Conservation (phyloP, 805 yeast genomes). For the Candida alai region DNA sequence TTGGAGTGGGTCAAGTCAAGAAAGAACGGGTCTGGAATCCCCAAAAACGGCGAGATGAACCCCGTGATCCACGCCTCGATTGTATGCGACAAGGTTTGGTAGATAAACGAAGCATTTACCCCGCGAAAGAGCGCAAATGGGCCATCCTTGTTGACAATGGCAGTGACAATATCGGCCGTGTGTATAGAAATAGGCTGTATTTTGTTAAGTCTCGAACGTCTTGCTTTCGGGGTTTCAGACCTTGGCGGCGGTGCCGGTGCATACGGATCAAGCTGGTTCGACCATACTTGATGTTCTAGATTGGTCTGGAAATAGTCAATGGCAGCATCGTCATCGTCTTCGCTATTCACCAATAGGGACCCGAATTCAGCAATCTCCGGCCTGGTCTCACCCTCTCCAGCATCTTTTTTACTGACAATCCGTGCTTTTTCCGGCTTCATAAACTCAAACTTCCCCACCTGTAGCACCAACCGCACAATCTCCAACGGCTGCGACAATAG, state of each 20-base stretch:
- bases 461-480: slow-evolving; percentile 70
- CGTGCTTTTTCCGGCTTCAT: slow-evolving; percentile 13
- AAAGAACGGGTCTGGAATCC: slow-evolving; percentile 85
- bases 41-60: slow-evolving; percentile 71
- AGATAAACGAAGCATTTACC: slow-evolving; percentile 73
- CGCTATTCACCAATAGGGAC: too few relatives aligned
- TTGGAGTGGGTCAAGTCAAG: slow-evolving; percentile 79
- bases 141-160: slow-evolving; percentile 66
- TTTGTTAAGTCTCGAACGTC: slow-evolving; percentile 14
- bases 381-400: slow-evolving; percentile 1
- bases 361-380: slow-evolving; percentile 1
- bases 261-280: slow-evolving; percentile 1
- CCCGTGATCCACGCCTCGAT: slow-evolving; percentile 93
- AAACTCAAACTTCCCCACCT: slow-evolving; percentile 63
- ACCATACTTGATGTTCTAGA: slow-evolving; percentile 10
- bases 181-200: slow-evolving; percentile 58
- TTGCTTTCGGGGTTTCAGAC: slow-evolving; percentile 6
- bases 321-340: slow-evolving; percentile 21
- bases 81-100: slow-evolving; percentile 69
- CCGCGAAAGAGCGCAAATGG: slow-evolving; percentile 71
- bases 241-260: neutral
- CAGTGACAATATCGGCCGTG: slow-evolving; percentile 61
- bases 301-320: slow-evolving; percentile 34
- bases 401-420: slow-evolving; percentile 5
- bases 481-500: slow-evolving; percentile 86